Base-by-base conservation (phyloP, 1,284 basidiomycete genomes). In the Melampsora abietis-canadensis region DNA sequence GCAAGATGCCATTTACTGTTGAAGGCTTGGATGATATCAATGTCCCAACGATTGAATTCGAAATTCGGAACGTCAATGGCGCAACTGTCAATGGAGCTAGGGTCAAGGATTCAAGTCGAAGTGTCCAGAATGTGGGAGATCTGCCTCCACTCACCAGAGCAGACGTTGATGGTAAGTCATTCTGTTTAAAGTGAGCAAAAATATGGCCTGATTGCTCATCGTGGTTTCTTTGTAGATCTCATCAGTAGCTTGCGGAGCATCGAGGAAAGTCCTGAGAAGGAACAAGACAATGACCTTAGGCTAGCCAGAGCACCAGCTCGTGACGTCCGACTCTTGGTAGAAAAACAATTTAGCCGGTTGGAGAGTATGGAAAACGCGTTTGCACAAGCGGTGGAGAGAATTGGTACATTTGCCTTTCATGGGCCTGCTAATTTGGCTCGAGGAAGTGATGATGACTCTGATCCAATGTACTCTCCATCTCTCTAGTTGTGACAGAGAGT, bases 1-100 rank as follows among this genome's bases (percentile, higher is more conserved):
- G 79, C 31, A 80, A 79, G 57, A 68, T 81, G 21, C 80, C 80
- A 0, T 81, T 80, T 78, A 78, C 79, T 40, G 76, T 80, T 27
- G 64, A 66, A 40, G 66, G 66, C 10, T 54, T 73, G 3, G 69
- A 73, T 65, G 69, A 73, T 63, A 73, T 44, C n/a, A 73, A 63
- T 59, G 48, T 73, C 14, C 69, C 69, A 27, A 59, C 69, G n/a
- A 65, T 73, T 37, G 69, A 73, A 66, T 65, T 73, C 19, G 69
- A 73, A 27, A 40, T 73, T 30, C 46, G 62, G 64, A 54, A 54
- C 24, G 61, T 64, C 46, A 57, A 27, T 21, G 54, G 46, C 40
- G 51, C 44, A 4, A 44, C 40, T n/a, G 8, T 57, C 27, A 27
- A 27, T 4, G 66, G 54, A 2, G 51, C 65, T 17, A 48, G 30